These are phyloP conservation scores for Penicilliopsis zonata DNA, from an alignment of 495 filamentous ascomycete species.

Conservation along the genomic window DNA sequence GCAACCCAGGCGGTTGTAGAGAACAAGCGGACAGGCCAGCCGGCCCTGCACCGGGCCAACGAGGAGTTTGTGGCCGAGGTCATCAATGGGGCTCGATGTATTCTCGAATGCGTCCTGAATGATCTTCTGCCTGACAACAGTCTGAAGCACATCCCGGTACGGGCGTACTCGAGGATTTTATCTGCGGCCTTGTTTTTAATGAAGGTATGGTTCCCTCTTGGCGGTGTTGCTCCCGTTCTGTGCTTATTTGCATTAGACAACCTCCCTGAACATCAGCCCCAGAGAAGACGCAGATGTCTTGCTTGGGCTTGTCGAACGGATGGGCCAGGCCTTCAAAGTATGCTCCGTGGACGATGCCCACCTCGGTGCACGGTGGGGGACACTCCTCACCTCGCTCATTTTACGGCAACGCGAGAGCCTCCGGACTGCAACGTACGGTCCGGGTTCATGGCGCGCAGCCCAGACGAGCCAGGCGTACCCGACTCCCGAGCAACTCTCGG, in stretches of 20 bases:
- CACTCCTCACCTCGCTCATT: no score
- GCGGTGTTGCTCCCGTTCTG: constrained; percentile 38
- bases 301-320: constrained; percentile 54
- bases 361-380: constrained; percentile 65
- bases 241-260: constrained; percentile 33
- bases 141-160: constrained; percentile 67
- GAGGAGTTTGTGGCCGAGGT: constrained; percentile 61
- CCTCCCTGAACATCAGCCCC: background rate
- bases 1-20: constrained; percentile 70
- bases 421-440: no score
- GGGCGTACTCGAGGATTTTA: constrained; percentile 76
- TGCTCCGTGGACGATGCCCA: constrained; percentile 79
- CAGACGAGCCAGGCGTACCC: no score
- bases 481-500: no score
- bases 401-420: no score
- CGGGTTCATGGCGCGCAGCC: no score
- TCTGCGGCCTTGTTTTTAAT: constrained; percentile 79
- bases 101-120: constrained; percentile 65
- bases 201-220: constrained; percentile 34
- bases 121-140: constrained; percentile 58
- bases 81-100: constrained; percentile 60
- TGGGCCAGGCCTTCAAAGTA: constrained; percentile 53
- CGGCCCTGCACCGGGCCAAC: constrained; percentile 22
- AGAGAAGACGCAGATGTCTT: constrained; percentile 22
- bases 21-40: constrained; percentile 49